Conservation (phyloP, 108 stramenopile genomes). For the Pelagomonas calceolata region DNA sequence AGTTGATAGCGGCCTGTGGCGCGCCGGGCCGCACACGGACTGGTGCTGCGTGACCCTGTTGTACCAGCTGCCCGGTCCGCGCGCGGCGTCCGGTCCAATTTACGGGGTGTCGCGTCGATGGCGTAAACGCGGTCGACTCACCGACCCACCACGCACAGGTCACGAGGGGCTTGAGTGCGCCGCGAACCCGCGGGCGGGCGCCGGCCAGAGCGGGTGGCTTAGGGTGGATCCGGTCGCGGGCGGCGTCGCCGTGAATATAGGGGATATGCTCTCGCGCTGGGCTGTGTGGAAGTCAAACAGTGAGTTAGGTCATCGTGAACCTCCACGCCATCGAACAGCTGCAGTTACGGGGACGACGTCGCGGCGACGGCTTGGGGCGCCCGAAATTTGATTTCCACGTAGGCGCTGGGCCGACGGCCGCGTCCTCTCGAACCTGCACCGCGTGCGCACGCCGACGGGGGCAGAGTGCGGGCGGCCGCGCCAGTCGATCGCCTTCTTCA, state of each 20-base stretch:
- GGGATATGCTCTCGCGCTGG: conserved; percentile 36
- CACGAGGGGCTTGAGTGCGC: conserved; percentile 43
- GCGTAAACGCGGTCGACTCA: too few relatives aligned
- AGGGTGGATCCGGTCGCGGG: conserved; percentile 31
- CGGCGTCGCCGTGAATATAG: conserved; percentile 46
- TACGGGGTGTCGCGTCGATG: too few relatives aligned
- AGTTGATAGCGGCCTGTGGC: conserved; percentile 13
- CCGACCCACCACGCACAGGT: too few relatives aligned
- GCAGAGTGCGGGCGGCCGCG: conserved; percentile 29
- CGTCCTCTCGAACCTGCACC: conserved; percentile 39
- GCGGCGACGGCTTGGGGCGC: too few relatives aligned
- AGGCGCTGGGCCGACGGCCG: conserved; percentile 37
- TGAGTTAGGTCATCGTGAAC: too few relatives aligned
- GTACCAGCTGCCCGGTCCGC: conserved; percentile 33
- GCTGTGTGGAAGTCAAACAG: too few relatives aligned
- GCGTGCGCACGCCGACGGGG: conserved; percentile 38
- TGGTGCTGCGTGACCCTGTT: conserved; percentile 39
- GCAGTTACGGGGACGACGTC: too few relatives aligned
- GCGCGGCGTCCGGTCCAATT: too few relatives aligned
- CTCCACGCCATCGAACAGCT: too few relatives aligned
- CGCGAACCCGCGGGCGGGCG: conserved; percentile 24
- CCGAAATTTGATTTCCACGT: too few relatives aligned
- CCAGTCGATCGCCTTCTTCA: conserved; percentile 41
- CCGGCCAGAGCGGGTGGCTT: conserved; percentile 15
- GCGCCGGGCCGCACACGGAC: conserved; percentile 48